Evolutionary conservation across 805 yeast species (phyloP).

Genomic region (Saccharomycopsis schoenii): DNA sequence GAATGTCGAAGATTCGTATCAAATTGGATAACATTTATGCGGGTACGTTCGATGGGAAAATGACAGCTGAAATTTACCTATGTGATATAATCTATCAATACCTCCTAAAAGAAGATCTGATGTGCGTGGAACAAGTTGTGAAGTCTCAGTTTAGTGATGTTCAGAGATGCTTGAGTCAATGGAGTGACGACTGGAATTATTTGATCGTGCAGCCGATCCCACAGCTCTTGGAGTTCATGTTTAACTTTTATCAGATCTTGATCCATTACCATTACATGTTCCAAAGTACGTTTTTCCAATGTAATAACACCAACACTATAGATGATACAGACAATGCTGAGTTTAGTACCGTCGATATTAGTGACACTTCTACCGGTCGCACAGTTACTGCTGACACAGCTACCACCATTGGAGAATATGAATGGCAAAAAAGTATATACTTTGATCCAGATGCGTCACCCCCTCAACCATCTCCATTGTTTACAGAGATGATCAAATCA

Average conservation of each 20-base stretch:
- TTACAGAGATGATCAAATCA: not conserved
- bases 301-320: not conserved
- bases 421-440: not conserved
- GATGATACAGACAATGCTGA: not conserved
- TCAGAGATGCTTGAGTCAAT: slow-evolving; percentile 28
- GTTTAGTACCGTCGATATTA: not conserved
- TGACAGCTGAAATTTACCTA: slow-evolving; percentile 43
- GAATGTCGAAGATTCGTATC: slow-evolving; percentile 38
- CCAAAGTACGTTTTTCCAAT: slow-evolving; percentile 8
- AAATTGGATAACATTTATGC: slow-evolving; percentile 38
- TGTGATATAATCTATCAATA: slow-evolving; percentile 17
- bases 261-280: slow-evolving; percentile 27
- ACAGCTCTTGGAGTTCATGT: slow-evolving; percentile 48
- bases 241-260: slow-evolving; percentile 37
- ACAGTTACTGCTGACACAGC: not conserved
- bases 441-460: not conserved
- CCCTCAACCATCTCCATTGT: not conserved
- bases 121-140: not conserved
- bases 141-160: slow-evolving; percentile 19
- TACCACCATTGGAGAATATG: not conserved
- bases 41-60: slow-evolving; percentile 51
- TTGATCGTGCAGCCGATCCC: slow-evolving; percentile 45
- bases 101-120: slow-evolving; percentile 7
- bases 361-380: too few species aligned
- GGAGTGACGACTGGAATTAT: slow-evolving; percentile 47